Conservation (phyloP, 306 rosid species). For the peach (Prunus persica) region DNA sequence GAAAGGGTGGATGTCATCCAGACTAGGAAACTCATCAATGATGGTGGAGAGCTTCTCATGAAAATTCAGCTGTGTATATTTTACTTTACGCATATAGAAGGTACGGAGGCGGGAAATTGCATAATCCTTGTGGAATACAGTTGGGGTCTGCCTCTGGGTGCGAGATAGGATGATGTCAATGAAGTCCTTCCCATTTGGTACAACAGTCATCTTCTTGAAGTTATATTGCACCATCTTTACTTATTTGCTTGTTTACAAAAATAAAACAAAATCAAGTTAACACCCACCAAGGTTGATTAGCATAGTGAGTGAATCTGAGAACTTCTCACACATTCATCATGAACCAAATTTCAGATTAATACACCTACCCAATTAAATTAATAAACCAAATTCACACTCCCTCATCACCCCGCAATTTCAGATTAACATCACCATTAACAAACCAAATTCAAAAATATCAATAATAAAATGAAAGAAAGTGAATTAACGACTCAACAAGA, state of each 20-base stretch:
- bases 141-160: slow-evolving; percentile 81
- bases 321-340: too few species aligned
- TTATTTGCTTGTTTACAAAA: not conserved
- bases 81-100: slow-evolving; percentile 86
- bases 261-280: not conserved
- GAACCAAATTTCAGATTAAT: too few species aligned
- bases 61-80: slow-evolving; percentile 71
- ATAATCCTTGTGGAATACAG: slow-evolving; percentile 84
- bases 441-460: too few species aligned
- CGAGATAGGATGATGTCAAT: slow-evolving; percentile 80
- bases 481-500: slow-evolving; percentile 54
- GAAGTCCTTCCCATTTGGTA: slow-evolving; percentile 81
- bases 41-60: slow-evolving; percentile 75
- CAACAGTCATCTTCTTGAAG: slow-evolving; percentile 85
- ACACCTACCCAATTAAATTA: too few species aligned
- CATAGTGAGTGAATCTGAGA: not conserved
- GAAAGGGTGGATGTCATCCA: slow-evolving; percentile 78
- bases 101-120: slow-evolving; percentile 72
- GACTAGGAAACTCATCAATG: slow-evolving; percentile 78
- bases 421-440: too few species aligned
- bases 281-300: not conserved
- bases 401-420: too few species aligned
- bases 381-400: too few species aligned
- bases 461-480: not conserved
- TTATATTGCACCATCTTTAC: slow-evolving; percentile 72